Conservation (phyloP, 2,329 filamentous ascomycete species). For the Emergomyces africanus region DNA sequence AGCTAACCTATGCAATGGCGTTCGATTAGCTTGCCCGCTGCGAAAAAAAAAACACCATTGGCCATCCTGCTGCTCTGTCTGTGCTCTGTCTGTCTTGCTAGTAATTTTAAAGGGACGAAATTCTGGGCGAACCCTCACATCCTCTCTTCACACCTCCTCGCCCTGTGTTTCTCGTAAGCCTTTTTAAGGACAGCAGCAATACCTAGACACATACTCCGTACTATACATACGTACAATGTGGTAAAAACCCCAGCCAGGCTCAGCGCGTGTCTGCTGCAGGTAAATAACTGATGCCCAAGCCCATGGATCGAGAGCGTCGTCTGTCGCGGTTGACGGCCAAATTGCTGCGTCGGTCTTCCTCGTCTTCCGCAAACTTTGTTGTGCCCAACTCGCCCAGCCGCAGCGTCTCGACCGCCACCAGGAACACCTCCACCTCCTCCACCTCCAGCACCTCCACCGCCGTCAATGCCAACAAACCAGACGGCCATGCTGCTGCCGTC, state of each 20-base stretch:
- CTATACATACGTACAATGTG: neutral
- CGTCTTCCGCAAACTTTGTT: slow-evolving; percentile 11
- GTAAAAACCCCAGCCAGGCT: neutral
- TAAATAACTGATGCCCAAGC: slow-evolving; percentile 3
- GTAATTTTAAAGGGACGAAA: neutral
- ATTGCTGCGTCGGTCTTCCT: slow-evolving; percentile 26
- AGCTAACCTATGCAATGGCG: neutral
- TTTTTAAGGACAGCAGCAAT: neutral
- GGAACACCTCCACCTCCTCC: slow-evolving; percentile 1
- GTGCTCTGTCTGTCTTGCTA: too few species aligned
- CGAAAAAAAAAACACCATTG: neutral
- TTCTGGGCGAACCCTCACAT: neutral
- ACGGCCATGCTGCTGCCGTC: neutral
- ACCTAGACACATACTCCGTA: neutral
- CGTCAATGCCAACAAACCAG: neutral
- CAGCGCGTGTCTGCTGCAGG: neutral
- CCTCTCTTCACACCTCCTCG: neutral
- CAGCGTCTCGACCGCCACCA: slow-evolving; percentile 4
- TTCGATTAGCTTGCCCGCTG: neutral
- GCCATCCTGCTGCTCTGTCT: neutral
- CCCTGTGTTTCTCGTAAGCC: neutral
- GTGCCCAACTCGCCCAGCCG: slow-evolving; percentile 6
- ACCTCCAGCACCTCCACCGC: neutral
- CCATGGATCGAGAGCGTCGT: slow-evolving; percentile 15
- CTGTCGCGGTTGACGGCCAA: slow-evolving; percentile 25